phyloP scores from a whole-genome alignment of 2,329 filamentous ascomycete species.

The Fusarium veterinarium region DNA sequence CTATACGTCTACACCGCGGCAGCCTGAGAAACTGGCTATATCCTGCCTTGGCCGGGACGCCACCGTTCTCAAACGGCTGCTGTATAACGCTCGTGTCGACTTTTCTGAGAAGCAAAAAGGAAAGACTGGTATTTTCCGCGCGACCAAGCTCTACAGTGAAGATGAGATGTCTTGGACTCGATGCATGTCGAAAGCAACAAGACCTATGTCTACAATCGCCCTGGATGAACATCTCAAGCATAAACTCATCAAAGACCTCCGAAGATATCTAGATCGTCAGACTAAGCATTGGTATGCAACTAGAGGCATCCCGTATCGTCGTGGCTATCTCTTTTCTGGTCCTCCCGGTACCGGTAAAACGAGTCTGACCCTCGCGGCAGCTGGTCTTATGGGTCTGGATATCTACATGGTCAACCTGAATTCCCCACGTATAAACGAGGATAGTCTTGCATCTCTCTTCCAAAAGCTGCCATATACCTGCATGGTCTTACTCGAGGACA shows the following conservation, averaged over 20 bases:
- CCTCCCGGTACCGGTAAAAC: conserved; percentile 33
- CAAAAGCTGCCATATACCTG: background rate
- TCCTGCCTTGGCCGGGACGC: conserved; percentile 23
- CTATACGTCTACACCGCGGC: background rate
- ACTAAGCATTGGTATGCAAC: conserved; percentile 22
- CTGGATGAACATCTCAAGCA: conserved; percentile 5
- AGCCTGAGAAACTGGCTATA: conserved; percentile 7
- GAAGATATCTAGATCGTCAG: conserved; percentile 2
- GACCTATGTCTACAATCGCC: conserved; percentile 19
- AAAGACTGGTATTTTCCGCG: conserved; percentile 15
- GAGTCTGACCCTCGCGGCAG: conserved; percentile 14
- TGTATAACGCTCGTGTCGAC: conserved; percentile 15
- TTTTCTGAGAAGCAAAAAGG: conserved; percentile 4
- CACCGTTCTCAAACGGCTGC: background rate
- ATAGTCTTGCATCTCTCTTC: conserved; percentile 12
- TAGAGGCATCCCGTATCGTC: conserved; percentile 23
- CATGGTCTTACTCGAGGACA: conserved; percentile 14
- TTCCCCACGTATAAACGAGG: conserved; percentile 9
- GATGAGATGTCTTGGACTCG: conserved; percentile 1
- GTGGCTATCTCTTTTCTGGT: conserved; percentile 26
- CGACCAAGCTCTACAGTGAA: background rate
- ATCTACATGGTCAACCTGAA: conserved; percentile 24
- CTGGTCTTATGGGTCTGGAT: conserved; percentile 3
- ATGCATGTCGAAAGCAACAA: conserved; percentile 19
- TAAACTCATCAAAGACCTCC: background rate